Evolutionary conservation across 1,139 yeast species (phyloP), one percentile per base, ranked within the genome.

Genomic region (Williopsis jadinii): DNA sequence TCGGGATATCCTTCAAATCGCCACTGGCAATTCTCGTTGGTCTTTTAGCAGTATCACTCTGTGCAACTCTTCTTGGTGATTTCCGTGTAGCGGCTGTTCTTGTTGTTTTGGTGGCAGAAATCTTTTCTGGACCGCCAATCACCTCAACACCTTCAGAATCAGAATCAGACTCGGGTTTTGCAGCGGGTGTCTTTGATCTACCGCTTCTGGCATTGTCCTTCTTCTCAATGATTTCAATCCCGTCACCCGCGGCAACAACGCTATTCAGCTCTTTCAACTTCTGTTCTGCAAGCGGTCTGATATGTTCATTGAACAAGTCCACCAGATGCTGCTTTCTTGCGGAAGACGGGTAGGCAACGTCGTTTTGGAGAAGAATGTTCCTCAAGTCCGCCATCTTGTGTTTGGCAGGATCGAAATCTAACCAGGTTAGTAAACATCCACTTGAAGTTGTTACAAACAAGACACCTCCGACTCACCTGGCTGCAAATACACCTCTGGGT

Each of bases 351-450:
- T 68, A 80, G 4, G 62, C 58, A 24, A 84, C 65, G 14, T 72
- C 68, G 53, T 83, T 72, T 42, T 73, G 75, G 26, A 70, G 61
- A 41, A 86, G 66, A 30, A 83, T 68, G 34, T 76, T 72, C 49
- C 92, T 69, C 54, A 86, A 67, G 47, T 81, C 76, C 8, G 84
- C 75, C 33, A 81, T 76, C 37, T 79, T 80, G 49, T 80, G 65
- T 37, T 72, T 64, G 30, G 70, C 63, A 10, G 87, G 80, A 55
- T 84, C 80, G 56, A 83, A 84, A 11, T 71, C 87, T 72, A 15
- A 8, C 6, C 11, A 14, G 24, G 24, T 19, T 19, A 19, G 24
- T 19, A 19, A 19, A 19, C 24, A 19, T 19, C 6, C 24, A 19
- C 6, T 19, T 19, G 6, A 19, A 19, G 6, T 6, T 19, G 6